Evolutionary conservation across 352 stramenopile genomes (phyloP).

Genomic region (Phytophthora hibernalis): DNA sequence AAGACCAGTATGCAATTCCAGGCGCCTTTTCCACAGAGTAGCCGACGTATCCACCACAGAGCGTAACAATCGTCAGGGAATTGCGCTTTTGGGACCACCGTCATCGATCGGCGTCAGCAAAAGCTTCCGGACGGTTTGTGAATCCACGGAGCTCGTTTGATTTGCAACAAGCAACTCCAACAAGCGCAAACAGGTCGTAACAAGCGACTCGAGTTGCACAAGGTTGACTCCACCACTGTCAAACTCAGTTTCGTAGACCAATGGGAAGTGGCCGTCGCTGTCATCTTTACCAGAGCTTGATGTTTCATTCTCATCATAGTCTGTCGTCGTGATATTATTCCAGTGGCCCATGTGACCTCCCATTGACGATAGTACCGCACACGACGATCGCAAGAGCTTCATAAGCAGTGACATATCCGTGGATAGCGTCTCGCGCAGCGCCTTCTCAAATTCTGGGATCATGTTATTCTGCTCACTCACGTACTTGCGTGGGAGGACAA

Average conservation of each 20-base stretch:
- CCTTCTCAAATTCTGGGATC: constrained; percentile 51
- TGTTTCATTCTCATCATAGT: constrained; percentile 6
- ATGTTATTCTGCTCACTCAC: constrained; percentile 46
- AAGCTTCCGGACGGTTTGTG: constrained; percentile 33
- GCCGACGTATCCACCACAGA: constrained; percentile 61
- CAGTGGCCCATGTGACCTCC: constrained; percentile 25
- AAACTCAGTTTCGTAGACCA: constrained; percentile 46
- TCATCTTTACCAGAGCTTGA: constrained; percentile 4
- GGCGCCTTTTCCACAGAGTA: constrained; percentile 50
- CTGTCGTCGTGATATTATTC: constrained; percentile 28
- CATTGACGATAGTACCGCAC: constrained; percentile 34
- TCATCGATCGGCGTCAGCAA: constrained; percentile 59
- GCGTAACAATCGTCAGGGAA: constrained; percentile 57
- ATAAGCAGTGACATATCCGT: constrained; percentile 63
- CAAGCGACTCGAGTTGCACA: constrained; percentile 47
- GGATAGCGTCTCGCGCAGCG: constrained; percentile 55
- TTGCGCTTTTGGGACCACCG: constrained; percentile 41
- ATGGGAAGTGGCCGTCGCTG: constrained; percentile 28
- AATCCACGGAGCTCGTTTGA: constrained; percentile 3
- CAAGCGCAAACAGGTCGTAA: constrained; percentile 55
- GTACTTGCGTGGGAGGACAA: constrained; percentile 52
- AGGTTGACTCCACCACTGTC: constrained; percentile 19
- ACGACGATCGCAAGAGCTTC: constrained; percentile 63
- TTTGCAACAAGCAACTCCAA: constrained; percentile 47
- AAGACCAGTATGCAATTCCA: constrained; percentile 50